Conservation (phyloP, 805 yeast species). For the Huiozyma naganishii region DNA sequence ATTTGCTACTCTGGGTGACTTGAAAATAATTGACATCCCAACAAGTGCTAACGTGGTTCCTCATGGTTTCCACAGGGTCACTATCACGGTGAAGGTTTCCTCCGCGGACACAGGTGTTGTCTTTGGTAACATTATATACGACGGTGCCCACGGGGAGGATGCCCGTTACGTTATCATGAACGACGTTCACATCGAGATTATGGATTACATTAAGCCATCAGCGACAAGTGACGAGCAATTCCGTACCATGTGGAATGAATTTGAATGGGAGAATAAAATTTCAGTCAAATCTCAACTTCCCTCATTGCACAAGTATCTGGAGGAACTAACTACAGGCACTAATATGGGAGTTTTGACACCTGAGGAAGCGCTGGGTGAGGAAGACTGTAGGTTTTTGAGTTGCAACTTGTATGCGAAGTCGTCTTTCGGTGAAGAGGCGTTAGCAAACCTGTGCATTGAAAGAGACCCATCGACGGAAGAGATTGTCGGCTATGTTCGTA, state of each 20-base stretch:
- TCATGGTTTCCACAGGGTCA: constrained; percentile 89
- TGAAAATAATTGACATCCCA: constrained; percentile 89
- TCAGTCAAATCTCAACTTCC: constrained; percentile 63
- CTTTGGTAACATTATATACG: constrained; percentile 93
- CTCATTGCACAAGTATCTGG: constrained; percentile 67
- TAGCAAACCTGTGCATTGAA: constrained; percentile 92
- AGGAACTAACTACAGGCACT: constrained; percentile 59
- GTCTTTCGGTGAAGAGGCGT: constrained; percentile 94
- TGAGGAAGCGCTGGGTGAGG: constrained; percentile 80
- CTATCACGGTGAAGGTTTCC: constrained; percentile 84
- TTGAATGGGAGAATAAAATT: constrained; percentile 98
- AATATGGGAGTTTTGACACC: constrained; percentile 93
- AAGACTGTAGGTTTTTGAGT: constrained; percentile 68
- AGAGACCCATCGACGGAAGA: constrained; percentile 54
- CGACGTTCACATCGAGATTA: constrained; percentile 90
- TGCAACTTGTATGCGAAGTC: constrained; percentile 90
- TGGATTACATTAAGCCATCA: constrained; percentile 97
- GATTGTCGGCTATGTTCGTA: constrained; percentile 87
- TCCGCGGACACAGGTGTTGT: constrained; percentile 97
- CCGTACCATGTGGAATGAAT: constrained; percentile 98
- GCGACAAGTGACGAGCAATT: constrained; percentile 77
- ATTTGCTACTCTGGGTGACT: constrained; percentile 91
- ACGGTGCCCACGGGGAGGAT: constrained; percentile 88
- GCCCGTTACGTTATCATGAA: constrained; percentile 82
- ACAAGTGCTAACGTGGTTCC: constrained; percentile 86